Evolutionary conservation across 169 alveolate genomes (phyloP).

Genomic region (Plasmodium cynomolgi): DNA sequence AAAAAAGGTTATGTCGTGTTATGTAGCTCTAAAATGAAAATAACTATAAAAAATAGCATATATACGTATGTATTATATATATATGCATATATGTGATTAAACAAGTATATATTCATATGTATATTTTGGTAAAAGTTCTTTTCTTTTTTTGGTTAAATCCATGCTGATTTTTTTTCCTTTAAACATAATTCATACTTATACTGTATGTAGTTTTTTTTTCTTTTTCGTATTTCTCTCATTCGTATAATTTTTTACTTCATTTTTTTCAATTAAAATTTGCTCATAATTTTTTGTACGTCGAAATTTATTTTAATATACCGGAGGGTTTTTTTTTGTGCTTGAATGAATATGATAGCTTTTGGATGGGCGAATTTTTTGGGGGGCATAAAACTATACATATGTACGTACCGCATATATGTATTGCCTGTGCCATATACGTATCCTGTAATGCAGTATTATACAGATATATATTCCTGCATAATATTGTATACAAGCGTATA

Average conservation of each 20-base stretch:
- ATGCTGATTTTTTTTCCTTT: background rate
- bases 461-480: background rate
- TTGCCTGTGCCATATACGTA: background rate
- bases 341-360: background rate
- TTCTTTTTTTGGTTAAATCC: background rate
- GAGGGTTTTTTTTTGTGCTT: background rate
- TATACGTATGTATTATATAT: background rate
- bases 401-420: background rate
- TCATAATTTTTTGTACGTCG: background rate
- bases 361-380: background rate
- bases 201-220: background rate
- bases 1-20: background rate
- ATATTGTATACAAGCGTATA: background rate
- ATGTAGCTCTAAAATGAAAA: background rate
- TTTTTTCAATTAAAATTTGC: background rate
- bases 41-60: background rate
- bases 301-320: background rate
- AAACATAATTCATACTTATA: background rate
- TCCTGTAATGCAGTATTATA: background rate
- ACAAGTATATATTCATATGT: background rate
- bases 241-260: background rate
- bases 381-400: background rate
- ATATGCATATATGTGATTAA: background rate
- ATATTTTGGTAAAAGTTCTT: background rate
- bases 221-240: background rate